Percentiles rank a stretch among this genome's conserved stretches.
phyloP scores from a whole-genome alignment of 2,329 filamentous ascomycete species.

The Nigrospora sphaerica region DNA sequence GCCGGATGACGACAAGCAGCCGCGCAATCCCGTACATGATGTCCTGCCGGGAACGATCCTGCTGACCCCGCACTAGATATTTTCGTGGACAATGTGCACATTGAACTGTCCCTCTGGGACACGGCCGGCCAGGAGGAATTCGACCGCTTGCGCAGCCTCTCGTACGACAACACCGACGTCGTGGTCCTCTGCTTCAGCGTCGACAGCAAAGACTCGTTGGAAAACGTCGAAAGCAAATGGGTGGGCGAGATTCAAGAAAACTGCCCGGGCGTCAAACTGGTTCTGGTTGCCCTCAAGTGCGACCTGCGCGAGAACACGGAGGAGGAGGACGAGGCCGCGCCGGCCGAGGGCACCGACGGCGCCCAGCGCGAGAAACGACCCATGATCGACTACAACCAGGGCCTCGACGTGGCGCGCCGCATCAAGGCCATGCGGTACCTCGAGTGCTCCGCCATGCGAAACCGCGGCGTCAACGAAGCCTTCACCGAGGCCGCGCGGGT shows the following conservation, averaged over 20 bases:
- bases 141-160: conserved; percentile 88
- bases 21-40: too few relatives aligned
- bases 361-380: conserved; percentile 54
- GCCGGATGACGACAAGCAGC: too few relatives aligned
- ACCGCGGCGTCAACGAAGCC: conserved; percentile 95
- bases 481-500: conserved; percentile 97
- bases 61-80: conserved; percentile 57
- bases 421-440: conserved; percentile 92
- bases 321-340: conserved; percentile 57
- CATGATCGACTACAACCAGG: conserved; percentile 85
- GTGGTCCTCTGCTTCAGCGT: conserved; percentile 99
- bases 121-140: conserved; percentile 99
- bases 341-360: conserved; percentile 27
- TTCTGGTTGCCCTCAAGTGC: conserved; percentile 93
- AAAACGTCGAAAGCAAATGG: conserved; percentile 99
- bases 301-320: conserved; percentile 75
- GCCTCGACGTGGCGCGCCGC: conserved; percentile 81
- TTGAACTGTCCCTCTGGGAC: conserved; percentile 96
- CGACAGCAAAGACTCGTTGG: conserved; percentile 90
- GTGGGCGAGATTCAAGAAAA: conserved; percentile 97
- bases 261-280: conserved; percentile 89
- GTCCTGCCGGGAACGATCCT: background rate
- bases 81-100: conserved; percentile 94
- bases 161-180: conserved; percentile 93
- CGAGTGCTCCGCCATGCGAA: conserved; percentile 97